phyloP scores from a whole-genome alignment of 1,139 yeast species.

The Pichia kudriavzevii region DNA sequence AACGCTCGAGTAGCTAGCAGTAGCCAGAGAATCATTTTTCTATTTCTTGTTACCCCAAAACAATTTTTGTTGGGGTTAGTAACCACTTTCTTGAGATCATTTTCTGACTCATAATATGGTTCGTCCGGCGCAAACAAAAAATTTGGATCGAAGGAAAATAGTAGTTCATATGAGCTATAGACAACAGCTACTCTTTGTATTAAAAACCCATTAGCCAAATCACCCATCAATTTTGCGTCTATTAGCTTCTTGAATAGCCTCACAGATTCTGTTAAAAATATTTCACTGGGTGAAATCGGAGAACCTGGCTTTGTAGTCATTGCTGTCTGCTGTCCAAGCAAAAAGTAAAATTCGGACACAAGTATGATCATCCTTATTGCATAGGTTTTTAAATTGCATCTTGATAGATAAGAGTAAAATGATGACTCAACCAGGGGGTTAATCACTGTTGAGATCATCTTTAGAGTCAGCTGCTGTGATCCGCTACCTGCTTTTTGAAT shows the following conservation, averaged over 20 bases:
- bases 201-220: constrained; percentile 34
- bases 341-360: constrained; percentile 38
- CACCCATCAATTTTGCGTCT: constrained; percentile 34
- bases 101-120: constrained; percentile 30
- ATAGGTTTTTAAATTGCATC: constrained; percentile 57
- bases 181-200: constrained; percentile 35
- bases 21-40: constrained; percentile 78
- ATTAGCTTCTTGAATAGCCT: constrained; percentile 41
- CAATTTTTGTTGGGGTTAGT: constrained; percentile 31
- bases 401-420: constrained; percentile 52
- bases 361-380: constrained; percentile 43
- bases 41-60: constrained; percentile 49
- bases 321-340: constrained; percentile 29
- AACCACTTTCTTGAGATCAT: constrained; percentile 33
- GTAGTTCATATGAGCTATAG: constrained; percentile 30
- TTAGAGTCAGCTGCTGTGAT: constrained; percentile 32
- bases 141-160: background rate
- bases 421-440: constrained; percentile 65
- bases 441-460: constrained; percentile 50
- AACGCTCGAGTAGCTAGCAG: constrained; percentile 72
- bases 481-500: constrained; percentile 27
- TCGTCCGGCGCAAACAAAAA: background rate
- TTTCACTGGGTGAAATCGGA: constrained; percentile 22
- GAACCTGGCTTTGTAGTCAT: background rate
- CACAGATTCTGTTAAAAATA: constrained; percentile 42